Conservation (phyloP, 768 basidiomycete species). For the Amanita pallidorosea region DNA sequence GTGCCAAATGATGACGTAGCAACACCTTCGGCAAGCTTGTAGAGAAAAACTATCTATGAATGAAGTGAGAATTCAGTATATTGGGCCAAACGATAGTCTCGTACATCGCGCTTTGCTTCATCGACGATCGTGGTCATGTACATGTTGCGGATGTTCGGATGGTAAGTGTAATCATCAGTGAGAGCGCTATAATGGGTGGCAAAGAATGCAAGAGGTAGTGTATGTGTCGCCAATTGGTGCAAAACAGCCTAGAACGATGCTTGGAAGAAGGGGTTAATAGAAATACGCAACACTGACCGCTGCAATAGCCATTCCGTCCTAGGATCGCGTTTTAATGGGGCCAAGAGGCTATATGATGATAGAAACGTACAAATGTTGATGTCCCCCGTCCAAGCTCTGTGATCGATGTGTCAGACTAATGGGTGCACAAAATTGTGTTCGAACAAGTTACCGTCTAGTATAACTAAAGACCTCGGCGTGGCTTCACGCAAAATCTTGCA, state of each 20-base stretch:
- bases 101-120: slow-evolving; percentile 80
- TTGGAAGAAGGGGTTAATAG: slow-evolving; percentile 5
- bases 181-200: slow-evolving; percentile 96
- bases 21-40: slow-evolving; percentile 86
- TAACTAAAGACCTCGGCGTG: slow-evolving; percentile 88
- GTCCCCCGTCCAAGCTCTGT: slow-evolving; percentile 91
- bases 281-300: slow-evolving; percentile 36
- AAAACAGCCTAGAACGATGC: slow-evolving; percentile 58
- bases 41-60: slow-evolving; percentile 78
- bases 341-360: slow-evolving; percentile 4
- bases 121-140: slow-evolving; percentile 94
- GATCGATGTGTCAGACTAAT: slow-evolving; percentile 8
- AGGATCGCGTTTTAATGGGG: slow-evolving; percentile 3
- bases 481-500: slow-evolving; percentile 92
- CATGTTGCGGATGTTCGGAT: slow-evolving; percentile 89
- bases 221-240: slow-evolving; percentile 90
- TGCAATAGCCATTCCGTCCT: slow-evolving; percentile 99
- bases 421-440: not conserved
- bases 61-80: not conserved
- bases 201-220: slow-evolving; percentile 87
- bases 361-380: slow-evolving; percentile 64
- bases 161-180: slow-evolving; percentile 88
- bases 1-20: slow-evolving; percentile 87
- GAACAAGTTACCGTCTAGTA: slow-evolving; percentile 72
- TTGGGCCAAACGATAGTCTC: slow-evolving; percentile 10